Percentiles rank a stretch among this genome's conserved stretches.
Conservation (phyloP, 495 filamentous ascomycete genomes). For the Letharia columbiana region DNA sequence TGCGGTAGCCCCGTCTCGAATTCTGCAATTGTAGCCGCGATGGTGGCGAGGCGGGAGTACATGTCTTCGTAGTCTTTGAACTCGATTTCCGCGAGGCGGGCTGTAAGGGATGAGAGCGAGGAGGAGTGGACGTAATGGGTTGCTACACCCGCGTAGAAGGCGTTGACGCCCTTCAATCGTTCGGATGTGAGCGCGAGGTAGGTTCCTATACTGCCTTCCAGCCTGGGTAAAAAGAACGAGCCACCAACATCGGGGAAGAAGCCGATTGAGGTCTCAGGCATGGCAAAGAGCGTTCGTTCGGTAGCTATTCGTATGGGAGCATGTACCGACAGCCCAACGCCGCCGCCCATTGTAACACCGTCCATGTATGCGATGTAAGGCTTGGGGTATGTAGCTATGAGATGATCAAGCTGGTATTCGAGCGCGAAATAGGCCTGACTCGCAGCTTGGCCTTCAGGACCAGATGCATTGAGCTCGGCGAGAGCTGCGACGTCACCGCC, state of each 20-base stretch:
- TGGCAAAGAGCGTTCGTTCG: constrained; percentile 88
- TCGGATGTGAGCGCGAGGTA: constrained; percentile 88
- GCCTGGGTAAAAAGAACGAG: constrained; percentile 85
- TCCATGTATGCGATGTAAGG: constrained; percentile 96
- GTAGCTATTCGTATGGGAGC: constrained; percentile 95
- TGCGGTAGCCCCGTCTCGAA: constrained; percentile 73
- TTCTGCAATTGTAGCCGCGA: constrained; percentile 86
- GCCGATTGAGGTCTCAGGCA: constrained; percentile 96
- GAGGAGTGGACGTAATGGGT: constrained; percentile 94
- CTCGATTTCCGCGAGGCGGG: constrained; percentile 76
- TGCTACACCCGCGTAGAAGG: constrained; percentile 73
- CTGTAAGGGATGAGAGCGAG: constrained; percentile 66
- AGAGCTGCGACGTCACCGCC: constrained; percentile 83
- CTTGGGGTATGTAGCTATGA: constrained; percentile 89
- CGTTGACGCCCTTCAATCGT: constrained; percentile 68
- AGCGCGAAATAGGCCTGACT: constrained; percentile 80
- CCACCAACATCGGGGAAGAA: constrained; percentile 98
- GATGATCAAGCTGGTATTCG: constrained; percentile 90
- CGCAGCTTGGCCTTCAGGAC: constrained; percentile 49
- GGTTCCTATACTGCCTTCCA: constrained; percentile 75
- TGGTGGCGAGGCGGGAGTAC: constrained; percentile 52
- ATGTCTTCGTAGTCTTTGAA: constrained; percentile 67
- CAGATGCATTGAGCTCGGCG: constrained; percentile 59
- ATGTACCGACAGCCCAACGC: constrained; percentile 87
- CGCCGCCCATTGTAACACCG: constrained; percentile 96